Evolutionary conservation across 192 early-diverging fungal genomes (phyloP).

Genomic region (Linnemannia zychae): DNA sequence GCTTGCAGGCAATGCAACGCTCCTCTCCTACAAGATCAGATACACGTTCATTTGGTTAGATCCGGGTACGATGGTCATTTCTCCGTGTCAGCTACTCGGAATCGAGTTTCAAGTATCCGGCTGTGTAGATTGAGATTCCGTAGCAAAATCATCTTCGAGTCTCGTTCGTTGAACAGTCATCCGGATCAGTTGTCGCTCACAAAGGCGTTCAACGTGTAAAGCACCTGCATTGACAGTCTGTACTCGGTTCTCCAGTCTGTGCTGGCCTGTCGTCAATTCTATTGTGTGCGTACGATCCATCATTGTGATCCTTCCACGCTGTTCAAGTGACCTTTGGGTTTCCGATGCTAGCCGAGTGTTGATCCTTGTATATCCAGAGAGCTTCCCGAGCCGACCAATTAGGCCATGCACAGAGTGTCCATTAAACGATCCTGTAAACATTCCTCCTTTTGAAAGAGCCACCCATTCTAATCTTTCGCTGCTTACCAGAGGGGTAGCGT

Average conservation of each 20-base stretch:
- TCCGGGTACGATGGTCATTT: neutral
- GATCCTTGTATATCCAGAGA: too few species aligned
- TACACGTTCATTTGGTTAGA: neutral
- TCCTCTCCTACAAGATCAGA: constrained; percentile 80
- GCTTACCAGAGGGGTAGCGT: constrained; percentile 90
- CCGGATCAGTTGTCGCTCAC: neutral
- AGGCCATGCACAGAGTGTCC: neutral
- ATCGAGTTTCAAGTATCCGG: neutral
- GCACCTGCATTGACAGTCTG: neutral
- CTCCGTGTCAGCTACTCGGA: neutral
- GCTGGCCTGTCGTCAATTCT: neutral
- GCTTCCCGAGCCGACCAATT: neutral
- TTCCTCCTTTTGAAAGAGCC: neutral
- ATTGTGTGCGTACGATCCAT: too few species aligned
- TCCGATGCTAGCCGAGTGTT: too few species aligned
- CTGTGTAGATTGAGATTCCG: neutral
- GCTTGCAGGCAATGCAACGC: constrained; percentile 98
- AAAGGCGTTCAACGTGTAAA: too few species aligned
- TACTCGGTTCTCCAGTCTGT: neutral
- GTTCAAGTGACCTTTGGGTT: too few species aligned
- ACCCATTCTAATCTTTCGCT: neutral
- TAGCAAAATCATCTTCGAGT: neutral
- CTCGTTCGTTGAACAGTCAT: neutral
- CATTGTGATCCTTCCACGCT: too few species aligned
- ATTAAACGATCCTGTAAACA: neutral